phyloP scores from a whole-genome alignment of 1,139 yeast genomes.

The Hyphopichia buzzinii region DNA sequence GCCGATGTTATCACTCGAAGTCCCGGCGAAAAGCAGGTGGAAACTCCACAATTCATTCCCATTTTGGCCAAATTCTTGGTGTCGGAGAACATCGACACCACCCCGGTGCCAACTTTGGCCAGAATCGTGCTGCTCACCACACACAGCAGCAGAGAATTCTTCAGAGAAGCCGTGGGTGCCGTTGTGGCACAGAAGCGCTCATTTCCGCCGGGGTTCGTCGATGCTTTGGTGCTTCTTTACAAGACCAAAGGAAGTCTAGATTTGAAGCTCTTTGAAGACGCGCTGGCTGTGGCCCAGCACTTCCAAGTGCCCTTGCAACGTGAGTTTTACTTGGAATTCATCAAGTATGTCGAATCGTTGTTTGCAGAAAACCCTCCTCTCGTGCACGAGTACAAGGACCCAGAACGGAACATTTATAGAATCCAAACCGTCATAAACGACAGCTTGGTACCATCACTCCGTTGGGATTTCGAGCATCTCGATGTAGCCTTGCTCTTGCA shows the following conservation, averaged over 20 bases:
- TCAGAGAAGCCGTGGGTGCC: slow-evolving; percentile 5
- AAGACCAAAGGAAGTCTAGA: slow-evolving; percentile 13
- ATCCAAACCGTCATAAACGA: slow-evolving; percentile 21
- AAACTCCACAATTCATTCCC: slow-evolving; percentile 27
- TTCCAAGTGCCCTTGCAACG: slow-evolving; percentile 10
- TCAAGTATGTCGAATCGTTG: slow-evolving; percentile 28
- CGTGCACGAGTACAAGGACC: slow-evolving; percentile 35
- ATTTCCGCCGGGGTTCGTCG: slow-evolving; percentile 19
- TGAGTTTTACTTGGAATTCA: slow-evolving; percentile 20
- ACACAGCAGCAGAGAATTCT: slow-evolving; percentile 7
- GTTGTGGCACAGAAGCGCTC: slow-evolving; percentile 9
- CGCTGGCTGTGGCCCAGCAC: slow-evolving; percentile 10
- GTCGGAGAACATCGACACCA: slow-evolving; percentile 8
- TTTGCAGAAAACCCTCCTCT: slow-evolving; percentile 28
- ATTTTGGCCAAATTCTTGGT: slow-evolving; percentile 21
- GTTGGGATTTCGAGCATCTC: background rate
- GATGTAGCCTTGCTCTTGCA: slow-evolving; percentile 8
- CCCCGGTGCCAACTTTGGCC: slow-evolving; percentile 20
- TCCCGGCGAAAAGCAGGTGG: slow-evolving; percentile 1
- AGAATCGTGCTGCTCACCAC: slow-evolving; percentile 27
- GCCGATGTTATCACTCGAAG: slow-evolving; percentile 9
- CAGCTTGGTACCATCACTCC: slow-evolving; percentile 6
- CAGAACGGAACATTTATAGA: slow-evolving; percentile 29
- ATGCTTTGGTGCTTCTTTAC: slow-evolving; percentile 20
- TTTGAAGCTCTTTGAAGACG: slow-evolving; percentile 23